Evolutionary conservation across 83 land plant species (phyloP), one percentile per base, ranked within the genome.

Genomic region (Picea abies): DNA sequence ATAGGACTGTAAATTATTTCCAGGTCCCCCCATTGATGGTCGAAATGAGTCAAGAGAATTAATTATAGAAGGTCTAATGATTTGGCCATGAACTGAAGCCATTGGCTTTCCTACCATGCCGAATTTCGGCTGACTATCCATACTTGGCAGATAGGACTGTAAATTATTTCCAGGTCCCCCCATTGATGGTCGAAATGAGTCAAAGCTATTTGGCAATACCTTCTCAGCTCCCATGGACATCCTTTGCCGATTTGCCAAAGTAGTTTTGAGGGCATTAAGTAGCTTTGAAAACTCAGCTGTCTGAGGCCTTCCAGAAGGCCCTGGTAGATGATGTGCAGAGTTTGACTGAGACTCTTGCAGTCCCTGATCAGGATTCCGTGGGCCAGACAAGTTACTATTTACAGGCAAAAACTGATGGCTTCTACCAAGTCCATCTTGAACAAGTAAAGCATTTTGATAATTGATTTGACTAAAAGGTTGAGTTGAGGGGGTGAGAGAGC

Each of bases 31-130:
- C 41, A 20, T 41, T 44, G 49, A 49, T 72, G 49, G 76, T 41
- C 76, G 76, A 72, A 72, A 72, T 19, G 76, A 72, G 52, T 72
- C 76, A 44, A 72, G n/a, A n/a, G n/a, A n/a, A n/a, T n/a, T n/a
- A n/a, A 72, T 19, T 39, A 72, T n/a, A 72, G 41, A 19, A 41
- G 76, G 76, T 69, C 37, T 12, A 69, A 16, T 32, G 16, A 41
- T 69, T 49, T 72, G 76, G 52, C 44, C 44, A 22, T 4, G 76
- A 11, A n/a, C 5, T 44, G 76, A n/a, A 41, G 52, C 56, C 20
- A 23, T n/a, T 72, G 76, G 23, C 25, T 72, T 72, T 44, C 76
- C 76, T 72, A 39, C 49, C 52, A 44, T 72, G 56, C 49, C 49
- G 44, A 72, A 72, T 72, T 72, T 41, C 49, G 41, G 41, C 49